A percentile compares a stretch with the other conserved stretches of the same genome.
Evolutionary conservation across 2,329 filamentous ascomycete species (phyloP).

Genomic region (Beauveria brongniartii): DNA sequence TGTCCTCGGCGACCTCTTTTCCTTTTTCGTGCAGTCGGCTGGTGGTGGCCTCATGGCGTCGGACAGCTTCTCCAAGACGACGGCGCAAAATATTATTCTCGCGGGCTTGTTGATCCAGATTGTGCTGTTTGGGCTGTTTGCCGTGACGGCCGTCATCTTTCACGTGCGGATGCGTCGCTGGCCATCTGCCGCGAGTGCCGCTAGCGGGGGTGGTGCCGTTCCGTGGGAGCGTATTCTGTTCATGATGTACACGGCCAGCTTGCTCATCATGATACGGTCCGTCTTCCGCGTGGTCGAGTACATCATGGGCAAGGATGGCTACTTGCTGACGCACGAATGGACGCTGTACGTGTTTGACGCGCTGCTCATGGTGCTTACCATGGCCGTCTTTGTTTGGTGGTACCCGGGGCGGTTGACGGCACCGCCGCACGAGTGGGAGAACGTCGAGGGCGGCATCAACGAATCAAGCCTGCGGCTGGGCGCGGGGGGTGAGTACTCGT

Average conservation of each 20-base stretch:
- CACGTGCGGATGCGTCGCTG: slow-evolving; percentile 27
- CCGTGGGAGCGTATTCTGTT: slow-evolving; percentile 27
- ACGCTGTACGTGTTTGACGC: slow-evolving; percentile 36
- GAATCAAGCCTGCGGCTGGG: slow-evolving; percentile 3
- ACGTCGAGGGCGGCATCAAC: neutral
- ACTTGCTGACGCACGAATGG: slow-evolving; percentile 32
- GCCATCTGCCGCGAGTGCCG: slow-evolving; percentile 14
- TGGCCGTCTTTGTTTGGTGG: slow-evolving; percentile 16
- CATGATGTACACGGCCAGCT: slow-evolving; percentile 29
- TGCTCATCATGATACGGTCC: slow-evolving; percentile 34
- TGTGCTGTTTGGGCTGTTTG: slow-evolving; percentile 48
- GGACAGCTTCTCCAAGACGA: slow-evolving; percentile 18
- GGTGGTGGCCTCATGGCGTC: slow-evolving; percentile 31
- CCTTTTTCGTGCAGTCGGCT: slow-evolving; percentile 41
- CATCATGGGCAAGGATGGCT: slow-evolving; percentile 31
- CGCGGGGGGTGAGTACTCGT: neutral
- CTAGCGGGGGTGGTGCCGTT: slow-evolving; percentile 7
- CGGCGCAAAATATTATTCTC: slow-evolving; percentile 46
- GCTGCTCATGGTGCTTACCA: slow-evolving; percentile 17
- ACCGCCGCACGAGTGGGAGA: slow-evolving; percentile 7
- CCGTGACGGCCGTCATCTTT: slow-evolving; percentile 39
- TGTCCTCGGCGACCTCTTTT: slow-evolving; percentile 44
- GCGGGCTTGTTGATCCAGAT: slow-evolving; percentile 50
- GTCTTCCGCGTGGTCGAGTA: slow-evolving; percentile 43
- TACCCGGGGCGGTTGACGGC: slow-evolving; percentile 15